Evolutionary conservation across 116 monocot species (phyloP).

Genomic region (Thalassia testudinum): DNA sequence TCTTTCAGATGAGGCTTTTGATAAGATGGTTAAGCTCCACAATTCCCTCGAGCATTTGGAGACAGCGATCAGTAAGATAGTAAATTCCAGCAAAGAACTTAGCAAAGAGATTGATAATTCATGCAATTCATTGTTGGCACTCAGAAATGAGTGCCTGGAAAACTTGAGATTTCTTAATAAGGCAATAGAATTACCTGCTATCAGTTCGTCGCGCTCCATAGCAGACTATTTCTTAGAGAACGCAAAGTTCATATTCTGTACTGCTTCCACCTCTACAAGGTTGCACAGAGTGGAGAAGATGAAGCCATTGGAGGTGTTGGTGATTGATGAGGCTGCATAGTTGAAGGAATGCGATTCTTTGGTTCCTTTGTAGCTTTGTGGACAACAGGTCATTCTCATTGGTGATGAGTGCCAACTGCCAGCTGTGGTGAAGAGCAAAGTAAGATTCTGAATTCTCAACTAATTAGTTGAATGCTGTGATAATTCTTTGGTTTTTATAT

Average conservation of each 20-base stretch:
- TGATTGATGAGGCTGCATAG: constrained; percentile 68
- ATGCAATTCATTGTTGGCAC: background rate
- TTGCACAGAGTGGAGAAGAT: constrained; percentile 11
- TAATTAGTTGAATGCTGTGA: too few species aligned
- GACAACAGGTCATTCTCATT: constrained; percentile 23
- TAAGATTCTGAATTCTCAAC: too few species aligned
- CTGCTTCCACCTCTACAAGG: constrained; percentile 18
- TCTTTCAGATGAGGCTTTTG: background rate
- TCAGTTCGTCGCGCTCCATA: background rate
- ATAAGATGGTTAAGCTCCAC: constrained; percentile 1
- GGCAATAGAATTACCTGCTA: constrained; percentile 9
- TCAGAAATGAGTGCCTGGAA: background rate
- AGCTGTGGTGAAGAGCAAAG: constrained; percentile 58
- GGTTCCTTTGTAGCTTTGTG: constrained; percentile 24
- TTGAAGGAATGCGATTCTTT: constrained; percentile 53
- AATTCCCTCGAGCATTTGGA: background rate
- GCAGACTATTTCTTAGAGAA: constrained; percentile 4
- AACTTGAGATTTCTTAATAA: constrained; percentile 5
- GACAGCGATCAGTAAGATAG: background rate
- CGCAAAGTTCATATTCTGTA: constrained; percentile 7
- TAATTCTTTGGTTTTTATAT: background rate
- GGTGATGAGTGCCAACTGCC: constrained; percentile 49
- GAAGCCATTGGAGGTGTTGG: constrained; percentile 20
- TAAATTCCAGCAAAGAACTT: too few species aligned
- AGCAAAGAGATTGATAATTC: background rate